Evolutionary conservation across 1,139 yeast species (phyloP), one percentile per base, ranked within the genome.

Genomic region (Taphrina flavorubra): DNA sequence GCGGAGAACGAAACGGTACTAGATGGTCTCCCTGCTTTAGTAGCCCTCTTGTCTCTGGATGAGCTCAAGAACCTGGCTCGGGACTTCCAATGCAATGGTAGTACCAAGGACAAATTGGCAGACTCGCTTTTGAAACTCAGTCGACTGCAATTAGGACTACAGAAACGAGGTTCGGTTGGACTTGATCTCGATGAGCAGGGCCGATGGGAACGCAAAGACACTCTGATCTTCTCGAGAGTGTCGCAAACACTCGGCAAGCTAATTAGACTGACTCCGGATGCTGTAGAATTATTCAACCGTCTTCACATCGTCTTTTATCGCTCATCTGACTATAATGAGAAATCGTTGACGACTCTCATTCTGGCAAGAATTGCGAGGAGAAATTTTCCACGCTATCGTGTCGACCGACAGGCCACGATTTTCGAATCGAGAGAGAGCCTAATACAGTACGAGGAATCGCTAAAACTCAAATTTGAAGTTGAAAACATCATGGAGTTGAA

Each of bases 241-340:
- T 49, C 62, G 16, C 59, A 68, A 40, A 42, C 69, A 6, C 25
- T 64, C n/a, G 72, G 72, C 58, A 44, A 59, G 7, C 69, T 72
- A 37, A 68, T 72, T 10, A 64, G 56, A 18, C 51, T 72, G 8
- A 34, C 51, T 3, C 62, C 34, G 0, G 55, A 20, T 1, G 31
- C 72, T 14, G 68, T 62, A 2, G 40, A 51, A 13, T 49, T 72
- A 8, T 72, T 72, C 56, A 72, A 72, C 14, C 65, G 74, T 39
- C 66, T 70, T 1, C 70, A 70, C 57, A 59, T 71, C 8, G 73
- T 72, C 8, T 72, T 68, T 49, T 72, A 64, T 57, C 68, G 74
- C 13, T 60, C 74, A 7, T 40, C 64, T 13, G 57, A 65, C 18
- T 68, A 57, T 18, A 63, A 58, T 42, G 72, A 72, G 34, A 69